Conservation (phyloP, 768 basidiomycete genomes). For the Inosperma sp. region DNA sequence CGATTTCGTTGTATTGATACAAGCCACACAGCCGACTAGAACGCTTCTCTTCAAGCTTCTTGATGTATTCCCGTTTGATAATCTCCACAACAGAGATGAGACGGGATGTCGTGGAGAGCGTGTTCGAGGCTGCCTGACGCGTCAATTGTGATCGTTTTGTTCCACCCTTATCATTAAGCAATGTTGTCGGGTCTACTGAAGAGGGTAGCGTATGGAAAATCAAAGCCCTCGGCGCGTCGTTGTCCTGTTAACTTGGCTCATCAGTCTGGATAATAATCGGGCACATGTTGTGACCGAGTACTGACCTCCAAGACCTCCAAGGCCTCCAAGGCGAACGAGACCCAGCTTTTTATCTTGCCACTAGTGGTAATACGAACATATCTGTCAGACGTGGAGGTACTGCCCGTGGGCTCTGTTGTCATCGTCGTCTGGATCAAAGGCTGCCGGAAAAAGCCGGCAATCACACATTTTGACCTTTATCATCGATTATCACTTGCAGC, state of each 20-base stretch:
- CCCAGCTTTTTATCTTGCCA: constrained; percentile 52
- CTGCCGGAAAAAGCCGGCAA: no score
- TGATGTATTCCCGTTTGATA: constrained; percentile 75
- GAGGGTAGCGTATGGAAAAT: constrained; percentile 10
- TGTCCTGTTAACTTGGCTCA: constrained; percentile 11
- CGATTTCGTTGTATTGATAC: constrained; percentile 75
- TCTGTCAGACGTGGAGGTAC: no score
- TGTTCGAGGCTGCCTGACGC: constrained; percentile 14
- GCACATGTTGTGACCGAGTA: not conserved
- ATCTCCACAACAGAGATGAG: constrained; percentile 79
- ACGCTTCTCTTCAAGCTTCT: constrained; percentile 40
- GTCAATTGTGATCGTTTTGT: constrained; percentile 8
- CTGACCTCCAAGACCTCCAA: constrained; percentile 42
- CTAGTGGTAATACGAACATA: constrained; percentile 49
- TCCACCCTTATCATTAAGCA: not conserved
- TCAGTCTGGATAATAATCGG: not conserved
- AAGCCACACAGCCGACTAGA: constrained; percentile 48
- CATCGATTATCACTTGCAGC: no score
- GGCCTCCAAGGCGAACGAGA: constrained; percentile 49
- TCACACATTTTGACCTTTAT: no score
- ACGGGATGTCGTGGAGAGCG: constrained; percentile 48
- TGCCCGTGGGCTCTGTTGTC: no score
- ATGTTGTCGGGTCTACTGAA: not conserved
- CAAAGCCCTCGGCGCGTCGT: constrained; percentile 8
- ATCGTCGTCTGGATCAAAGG: no score